Percentiles rank a stretch among this genome's conserved stretches.
phyloP scores from a whole-genome alignment of 495 filamentous ascomycete species.

The Podospora pseudoanserina region DNA sequence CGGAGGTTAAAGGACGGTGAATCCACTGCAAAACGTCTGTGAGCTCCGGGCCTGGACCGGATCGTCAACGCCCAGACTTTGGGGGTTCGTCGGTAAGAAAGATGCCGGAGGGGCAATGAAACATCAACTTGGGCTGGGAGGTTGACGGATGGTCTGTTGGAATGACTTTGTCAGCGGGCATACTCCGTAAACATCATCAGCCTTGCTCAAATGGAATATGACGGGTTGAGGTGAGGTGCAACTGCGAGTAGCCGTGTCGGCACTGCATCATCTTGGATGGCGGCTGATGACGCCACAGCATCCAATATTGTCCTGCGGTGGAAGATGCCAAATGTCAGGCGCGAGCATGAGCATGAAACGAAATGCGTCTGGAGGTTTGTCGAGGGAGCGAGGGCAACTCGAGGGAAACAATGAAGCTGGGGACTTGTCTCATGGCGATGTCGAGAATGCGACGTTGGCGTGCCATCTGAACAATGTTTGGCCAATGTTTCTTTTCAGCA shows the following conservation, averaged over 20 bases:
- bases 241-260: slow-evolving; percentile 3
- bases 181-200: not conserved
- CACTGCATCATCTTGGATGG: slow-evolving; percentile 1
- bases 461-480: not conserved
- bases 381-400: not conserved
- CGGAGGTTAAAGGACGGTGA: not conserved
- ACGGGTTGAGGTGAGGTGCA: not conserved
- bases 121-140: not conserved
- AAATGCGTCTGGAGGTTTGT: not conserved
- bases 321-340: not conserved
- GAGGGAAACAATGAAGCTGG: not conserved
- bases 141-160: not conserved
- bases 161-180: not conserved
- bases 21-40: not conserved
- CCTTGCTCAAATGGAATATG: not conserved
- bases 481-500: too few relatives aligned
- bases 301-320: not conserved
- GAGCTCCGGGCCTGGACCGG: slow-evolving; percentile 5
- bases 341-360: not conserved
- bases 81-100: slow-evolving; percentile 1
- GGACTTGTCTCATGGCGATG: slow-evolving; percentile 1
- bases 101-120: slow-evolving; percentile 13
- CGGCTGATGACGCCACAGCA: not conserved
- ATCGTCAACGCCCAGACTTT: slow-evolving; percentile 6
- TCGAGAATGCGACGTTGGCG: slow-evolving; percentile 2